Base-by-base conservation (phyloP, 192 early-diverging fungal species). In the Rhizoclosmatium sp. region DNA sequence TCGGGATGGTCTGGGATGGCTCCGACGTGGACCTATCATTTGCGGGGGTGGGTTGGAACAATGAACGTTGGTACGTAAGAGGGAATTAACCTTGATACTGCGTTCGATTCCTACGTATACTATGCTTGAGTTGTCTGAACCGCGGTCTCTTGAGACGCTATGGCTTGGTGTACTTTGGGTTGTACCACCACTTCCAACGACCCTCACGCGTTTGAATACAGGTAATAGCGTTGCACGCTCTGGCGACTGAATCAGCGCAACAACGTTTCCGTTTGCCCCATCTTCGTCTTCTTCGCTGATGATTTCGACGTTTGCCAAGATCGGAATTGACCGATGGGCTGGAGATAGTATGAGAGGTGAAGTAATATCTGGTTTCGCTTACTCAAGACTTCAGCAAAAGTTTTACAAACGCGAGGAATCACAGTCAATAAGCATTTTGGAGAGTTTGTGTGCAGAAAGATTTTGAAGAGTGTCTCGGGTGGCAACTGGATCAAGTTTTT, bases 201-300 rank as follows among this genome's bases (percentile, higher is more conserved):
- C 66, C 16, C 67, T 48, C 14, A 78, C 69, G 10, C 49, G 47
- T 19, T 46, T 65, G 77, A 78, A 78, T 1, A 31, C 23, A 19
- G 47, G 49, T 5, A 71, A 42, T 16, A 78, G 51, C 51, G 23
- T 62, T 5, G 77, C 10, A n/a, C 40, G 68, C 56, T 69, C 77
- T 42, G 77, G 77, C 7, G 12, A 59, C 42, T 78, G 67, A 19
- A 78, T 49, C 48, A 78, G 44, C 1, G 77, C 51, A 2, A 71
- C 70, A 5, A 47, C 42, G 51, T 39, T 71, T 19, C 54, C 49
- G 2, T n/a, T 71, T 2, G 39, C 21, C 45, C 68, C 77, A n/a
- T 78, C 77, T 45, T 78, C 77, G 7, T 78, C 76, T 54, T 78
- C 77, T 62, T 78, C 68, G 46, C 60, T 44, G 16, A 78, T 71